Conservation (phyloP, 2,329 filamentous ascomycete genomes). For the Xylaria sp. region DNA sequence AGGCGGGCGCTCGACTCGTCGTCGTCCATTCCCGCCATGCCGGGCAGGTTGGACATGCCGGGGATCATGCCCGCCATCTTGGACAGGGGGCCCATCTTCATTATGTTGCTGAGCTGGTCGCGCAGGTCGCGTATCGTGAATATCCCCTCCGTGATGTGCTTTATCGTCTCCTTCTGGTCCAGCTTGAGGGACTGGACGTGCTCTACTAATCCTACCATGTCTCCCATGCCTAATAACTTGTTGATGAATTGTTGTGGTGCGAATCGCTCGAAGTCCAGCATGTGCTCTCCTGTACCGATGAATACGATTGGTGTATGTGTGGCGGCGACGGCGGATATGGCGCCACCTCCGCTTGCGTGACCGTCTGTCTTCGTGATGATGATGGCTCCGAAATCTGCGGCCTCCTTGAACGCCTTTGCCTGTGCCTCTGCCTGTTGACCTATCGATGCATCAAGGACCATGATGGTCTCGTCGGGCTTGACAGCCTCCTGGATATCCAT, state of each 20-base stretch:
- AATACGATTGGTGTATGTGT: constrained; percentile 98
- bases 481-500: constrained; percentile 93
- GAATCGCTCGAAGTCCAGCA: constrained; percentile 93
- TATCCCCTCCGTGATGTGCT: constrained; percentile 96
- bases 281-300: constrained; percentile 96
- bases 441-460: constrained; percentile 96
- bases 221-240: constrained; percentile 96
- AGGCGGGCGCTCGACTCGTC: constrained; percentile 94
- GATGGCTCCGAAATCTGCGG: constrained; percentile 96
- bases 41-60: constrained; percentile 81
- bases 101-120: constrained; percentile 96
- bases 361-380: constrained; percentile 99
- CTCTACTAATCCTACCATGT: constrained; percentile 93
- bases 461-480: constrained; percentile 93
- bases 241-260: constrained; percentile 92
- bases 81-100: constrained; percentile 98
- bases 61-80: constrained; percentile 99
- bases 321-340: constrained; percentile 95
- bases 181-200: constrained; percentile 96
- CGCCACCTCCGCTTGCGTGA: constrained; percentile 93
- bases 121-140: constrained; percentile 95
- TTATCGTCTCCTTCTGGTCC: constrained; percentile 98
- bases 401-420: constrained; percentile 95
- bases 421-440: constrained; percentile 96
- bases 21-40: constrained; percentile 93